Percentiles rank a stretch among this genome's conserved stretches.
Evolutionary conservation across 805 yeast species (phyloP).

Genomic region (Saturnispora diversa): DNA sequence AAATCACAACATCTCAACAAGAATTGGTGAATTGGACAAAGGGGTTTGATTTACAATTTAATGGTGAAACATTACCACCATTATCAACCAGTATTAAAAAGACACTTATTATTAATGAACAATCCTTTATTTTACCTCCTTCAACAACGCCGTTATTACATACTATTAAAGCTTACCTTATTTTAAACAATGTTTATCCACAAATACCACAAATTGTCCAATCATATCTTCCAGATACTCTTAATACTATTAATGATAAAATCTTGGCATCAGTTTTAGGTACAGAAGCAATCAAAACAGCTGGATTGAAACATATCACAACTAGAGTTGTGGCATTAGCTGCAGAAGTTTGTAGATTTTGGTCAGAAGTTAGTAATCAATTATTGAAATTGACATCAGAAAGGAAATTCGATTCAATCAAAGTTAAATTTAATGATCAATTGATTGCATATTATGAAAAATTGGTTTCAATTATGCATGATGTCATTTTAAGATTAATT

Average conservation of each 20-base stretch:
- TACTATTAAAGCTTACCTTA: conserved; percentile 44
- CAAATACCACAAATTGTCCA: conserved; percentile 27
- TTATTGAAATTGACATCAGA: conserved; percentile 18
- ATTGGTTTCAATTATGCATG: conserved; percentile 63
- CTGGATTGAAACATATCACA: conserved; percentile 66
- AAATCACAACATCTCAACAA: conserved; percentile 39
- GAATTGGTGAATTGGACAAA: conserved; percentile 42
- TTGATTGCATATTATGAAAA: conserved; percentile 55
- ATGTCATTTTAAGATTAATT: conserved; percentile 30
- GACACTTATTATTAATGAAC: conserved; percentile 40
- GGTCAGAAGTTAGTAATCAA: conserved; percentile 26
- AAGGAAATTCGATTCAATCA: conserved; percentile 33
- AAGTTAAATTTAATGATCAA: conserved; percentile 45
- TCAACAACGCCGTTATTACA: conserved; percentile 35
- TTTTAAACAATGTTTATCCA: conserved; percentile 51
- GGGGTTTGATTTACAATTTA: conserved; percentile 23
- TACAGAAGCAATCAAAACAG: conserved; percentile 69
- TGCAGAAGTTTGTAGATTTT: conserved; percentile 51
- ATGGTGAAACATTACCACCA: conserved; percentile 11
- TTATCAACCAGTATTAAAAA: conserved; percentile 18
- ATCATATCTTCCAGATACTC: conserved; percentile 29
- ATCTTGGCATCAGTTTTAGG: conserved; percentile 55
- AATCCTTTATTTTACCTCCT: conserved; percentile 52
- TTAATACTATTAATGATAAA: conserved; percentile 46
- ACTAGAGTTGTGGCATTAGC: conserved; percentile 64